phyloP scores from a whole-genome alignment of 495 filamentous ascomycete genomes.

The Penicillium flavigenum region DNA sequence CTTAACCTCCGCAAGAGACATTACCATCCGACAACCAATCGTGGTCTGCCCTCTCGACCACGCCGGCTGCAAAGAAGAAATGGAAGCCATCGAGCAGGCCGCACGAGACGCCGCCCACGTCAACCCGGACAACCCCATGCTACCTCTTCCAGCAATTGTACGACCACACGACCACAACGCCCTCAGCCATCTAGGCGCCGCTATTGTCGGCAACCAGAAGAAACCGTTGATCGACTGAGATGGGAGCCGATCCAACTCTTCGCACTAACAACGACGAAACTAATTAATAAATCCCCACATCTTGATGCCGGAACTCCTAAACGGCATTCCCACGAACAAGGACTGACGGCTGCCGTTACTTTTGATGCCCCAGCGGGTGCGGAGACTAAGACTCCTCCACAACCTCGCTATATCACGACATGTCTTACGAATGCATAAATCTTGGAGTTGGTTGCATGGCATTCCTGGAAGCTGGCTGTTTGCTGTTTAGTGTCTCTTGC shows the following conservation, averaged over 20 bases:
- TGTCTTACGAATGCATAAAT: slow-evolving; percentile 48
- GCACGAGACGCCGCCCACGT: slow-evolving; percentile 88
- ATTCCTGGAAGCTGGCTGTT: slow-evolving; percentile 29
- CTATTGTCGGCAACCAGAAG: slow-evolving; percentile 80
- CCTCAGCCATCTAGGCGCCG: slow-evolving; percentile 73
- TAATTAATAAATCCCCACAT: slow-evolving; percentile 6
- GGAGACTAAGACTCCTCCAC: not conserved
- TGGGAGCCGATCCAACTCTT: not conserved
- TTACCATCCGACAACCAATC: slow-evolving; percentile 86
- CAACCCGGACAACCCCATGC: slow-evolving; percentile 81
- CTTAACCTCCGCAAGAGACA: slow-evolving; percentile 87
- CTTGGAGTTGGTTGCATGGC: slow-evolving; percentile 44
- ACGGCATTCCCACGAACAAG: not conserved
- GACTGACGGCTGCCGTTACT: not conserved
- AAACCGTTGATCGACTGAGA: slow-evolving; percentile 85
- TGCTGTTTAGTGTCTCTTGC: slow-evolving; percentile 23
- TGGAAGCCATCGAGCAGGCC: slow-evolving; percentile 94
- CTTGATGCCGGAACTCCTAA: not conserved
- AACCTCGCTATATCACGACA: slow-evolving; percentile 23
- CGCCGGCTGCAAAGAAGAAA: slow-evolving; percentile 93
- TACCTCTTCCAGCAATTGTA: slow-evolving; percentile 80
- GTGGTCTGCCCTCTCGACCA: slow-evolving; percentile 96
- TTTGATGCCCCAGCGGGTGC: slow-evolving; percentile 4
- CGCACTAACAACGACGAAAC: not conserved
- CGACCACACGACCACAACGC: slow-evolving; percentile 73